A percentile compares a stretch with the other conserved stretches of the same genome.
phyloP scores from a whole-genome alignment of 805 yeast genomes.

The Komagataella pastoris region DNA sequence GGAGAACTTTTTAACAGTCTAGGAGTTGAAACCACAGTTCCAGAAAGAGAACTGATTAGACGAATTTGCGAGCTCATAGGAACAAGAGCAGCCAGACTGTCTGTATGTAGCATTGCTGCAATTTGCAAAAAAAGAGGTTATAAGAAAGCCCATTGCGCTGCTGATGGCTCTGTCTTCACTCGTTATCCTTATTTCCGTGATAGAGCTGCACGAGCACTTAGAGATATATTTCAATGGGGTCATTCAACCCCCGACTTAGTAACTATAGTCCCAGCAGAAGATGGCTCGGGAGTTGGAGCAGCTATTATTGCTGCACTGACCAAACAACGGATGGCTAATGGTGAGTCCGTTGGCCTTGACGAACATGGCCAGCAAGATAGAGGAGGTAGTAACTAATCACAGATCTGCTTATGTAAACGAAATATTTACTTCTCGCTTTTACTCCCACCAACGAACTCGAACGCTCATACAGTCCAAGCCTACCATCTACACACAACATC shows the following conservation, averaged over 20 bases:
- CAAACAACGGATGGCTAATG: conserved; percentile 59
- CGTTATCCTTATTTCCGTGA: conserved; percentile 85
- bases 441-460: background rate
- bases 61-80: conserved; percentile 80
- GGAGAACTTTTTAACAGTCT: conserved; percentile 52
- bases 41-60: conserved; percentile 76
- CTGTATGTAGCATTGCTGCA: conserved; percentile 93
- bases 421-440: background rate
- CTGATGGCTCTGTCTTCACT: conserved; percentile 94
- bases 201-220: conserved; percentile 78
- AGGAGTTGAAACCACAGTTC: conserved; percentile 49
- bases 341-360: conserved; percentile 49
- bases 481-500: background rate
- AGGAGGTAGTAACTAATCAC: background rate
- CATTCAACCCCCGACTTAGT: conserved; percentile 9
- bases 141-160: conserved; percentile 77
- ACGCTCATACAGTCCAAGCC: background rate
- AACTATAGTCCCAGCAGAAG: conserved; percentile 83
- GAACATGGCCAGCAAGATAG: background rate
- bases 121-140: conserved; percentile 77
- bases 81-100: conserved; percentile 82
- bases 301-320: conserved; percentile 96
- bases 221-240: conserved; percentile 80
- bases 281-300: conserved; percentile 98
- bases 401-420: background rate